phyloP scores from a whole-genome alignment of 768 basidiomycete genomes.

The Russula virescens region DNA sequence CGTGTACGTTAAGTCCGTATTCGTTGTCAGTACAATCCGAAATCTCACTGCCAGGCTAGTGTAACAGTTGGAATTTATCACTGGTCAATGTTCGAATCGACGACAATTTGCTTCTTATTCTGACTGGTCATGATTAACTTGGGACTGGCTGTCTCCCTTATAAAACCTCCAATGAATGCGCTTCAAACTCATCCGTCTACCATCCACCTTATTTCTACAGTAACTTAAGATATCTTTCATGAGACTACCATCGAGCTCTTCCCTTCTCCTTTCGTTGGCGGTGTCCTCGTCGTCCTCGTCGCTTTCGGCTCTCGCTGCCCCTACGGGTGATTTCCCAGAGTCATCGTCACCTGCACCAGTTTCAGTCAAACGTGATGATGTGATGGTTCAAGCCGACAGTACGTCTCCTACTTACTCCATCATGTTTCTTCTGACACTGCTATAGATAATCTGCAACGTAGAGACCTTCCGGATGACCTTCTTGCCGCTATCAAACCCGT shows the following conservation, averaged over 20 bases:
- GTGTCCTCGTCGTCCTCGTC: slow-evolving; percentile 29
- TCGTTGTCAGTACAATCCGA: background rate
- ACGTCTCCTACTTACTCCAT: background rate
- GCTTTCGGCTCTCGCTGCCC: slow-evolving; percentile 30
- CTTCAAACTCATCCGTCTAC: background rate
- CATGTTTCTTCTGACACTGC: background rate
- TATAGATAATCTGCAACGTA: slow-evolving; percentile 1
- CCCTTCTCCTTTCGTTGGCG: slow-evolving; percentile 31
- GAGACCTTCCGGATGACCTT: background rate
- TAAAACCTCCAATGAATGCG: background rate
- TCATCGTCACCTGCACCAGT: slow-evolving; percentile 3
- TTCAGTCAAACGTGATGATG: slow-evolving; percentile 8
- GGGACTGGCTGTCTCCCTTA: background rate
- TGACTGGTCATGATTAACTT: background rate
- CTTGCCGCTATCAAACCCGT: background rate
- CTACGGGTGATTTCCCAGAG: slow-evolving; percentile 17
- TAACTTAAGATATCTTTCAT: slow-evolving; percentile 25
- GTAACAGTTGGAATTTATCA: background rate
- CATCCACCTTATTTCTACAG: background rate
- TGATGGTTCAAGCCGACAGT: background rate
- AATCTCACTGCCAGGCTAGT: background rate
- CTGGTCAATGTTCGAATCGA: slow-evolving; percentile 1
- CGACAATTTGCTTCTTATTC: background rate
- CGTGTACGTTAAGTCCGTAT: background rate
- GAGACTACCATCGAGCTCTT: slow-evolving; percentile 32